These are phyloP conservation scores for Quercus suber DNA, from an alignment of 306 rosid genomes.

Conservation along the genomic window DNA sequence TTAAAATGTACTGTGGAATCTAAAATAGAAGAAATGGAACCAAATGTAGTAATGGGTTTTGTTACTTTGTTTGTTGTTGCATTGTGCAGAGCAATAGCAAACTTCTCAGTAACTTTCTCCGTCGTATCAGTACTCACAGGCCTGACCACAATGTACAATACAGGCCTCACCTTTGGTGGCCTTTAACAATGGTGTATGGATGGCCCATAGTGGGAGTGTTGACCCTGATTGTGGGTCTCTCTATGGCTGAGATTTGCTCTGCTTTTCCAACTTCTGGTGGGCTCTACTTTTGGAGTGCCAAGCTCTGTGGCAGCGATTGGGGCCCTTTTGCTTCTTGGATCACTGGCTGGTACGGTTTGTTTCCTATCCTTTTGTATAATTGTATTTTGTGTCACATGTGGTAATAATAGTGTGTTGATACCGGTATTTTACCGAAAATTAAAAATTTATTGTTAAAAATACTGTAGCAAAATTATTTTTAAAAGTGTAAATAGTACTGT, in stretches of 20 bases:
- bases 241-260: slow-evolving; percentile 53
- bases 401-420: too few species aligned
- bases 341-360: slow-evolving; percentile 40
- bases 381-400: too few species aligned
- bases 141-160: slow-evolving; percentile 29
- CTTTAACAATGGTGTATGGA: slow-evolving; percentile 37
- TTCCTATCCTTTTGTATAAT: neutral
- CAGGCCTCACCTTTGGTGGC: slow-evolving; percentile 37
- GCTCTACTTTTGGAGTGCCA: slow-evolving; percentile 54
- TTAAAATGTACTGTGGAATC: too few species aligned
- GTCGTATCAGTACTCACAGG: slow-evolving; percentile 41
- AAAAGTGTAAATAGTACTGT: too few species aligned
- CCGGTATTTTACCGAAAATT: too few species aligned
- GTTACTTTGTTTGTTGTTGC: neutral
- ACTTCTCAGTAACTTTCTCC: slow-evolving; percentile 44
- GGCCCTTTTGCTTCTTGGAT: slow-evolving; percentile 48
- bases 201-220: slow-evolving; percentile 39
- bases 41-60: neutral
- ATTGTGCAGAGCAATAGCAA: slow-evolving; percentile 32
- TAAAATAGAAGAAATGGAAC: too few species aligned
- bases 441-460: too few species aligned
- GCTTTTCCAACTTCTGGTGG: slow-evolving; percentile 51
- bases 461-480: too few species aligned
- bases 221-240: slow-evolving; percentile 32
- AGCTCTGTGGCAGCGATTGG: slow-evolving; percentile 23